Evolutionary conservation across 768 basidiomycete genomes (phyloP), one percentile per base, ranked within the genome.

Genomic region (Naganishia randhawae): DNA sequence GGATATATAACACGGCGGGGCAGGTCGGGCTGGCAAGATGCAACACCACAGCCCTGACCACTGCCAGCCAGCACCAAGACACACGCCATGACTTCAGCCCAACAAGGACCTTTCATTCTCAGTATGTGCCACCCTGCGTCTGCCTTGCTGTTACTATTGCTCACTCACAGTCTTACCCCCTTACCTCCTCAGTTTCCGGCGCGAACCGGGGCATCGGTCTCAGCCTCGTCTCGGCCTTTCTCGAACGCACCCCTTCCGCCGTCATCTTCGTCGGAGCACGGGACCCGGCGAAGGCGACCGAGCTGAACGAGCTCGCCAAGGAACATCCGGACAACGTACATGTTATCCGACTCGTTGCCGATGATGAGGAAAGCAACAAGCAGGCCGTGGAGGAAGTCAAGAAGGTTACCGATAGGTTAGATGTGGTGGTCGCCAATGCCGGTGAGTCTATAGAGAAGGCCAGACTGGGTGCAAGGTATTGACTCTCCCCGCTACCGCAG

Each of bases 391-490:
- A 71, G 54, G 57, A 65, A 33, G 50, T 73, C n/a, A 69, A 72
- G 63, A 66, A 70, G 50, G 48, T 67, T 39, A 66, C 69, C 14
- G 73, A 73, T 11, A 70, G 72, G 41, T 65, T 76, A 16, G 75
- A 76, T 53, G 72, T 76, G 17, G 65, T 76, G 6, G 69, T 75
- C 25, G 71, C 74, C 37, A 75, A 74, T 67, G 74, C 72, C 25
- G 73, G 72, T 73, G 29, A 65, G 68, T 68, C 3, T 5, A 13
- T 31, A 5, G 10, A 25, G 8, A 5, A 19, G 50, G 25, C 22
- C 10, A 25, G n/a, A 16, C 29, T 10, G 11, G 6, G 13, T 52
- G 13, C 14, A 35, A 22, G 11, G 11, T 52, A 25, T 50, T 50
- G 50, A 41, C 22, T 27, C 37, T 6, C 3, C 17, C n/a, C 32